Base-by-base conservation (phyloP, 805 yeast genomes). In the Teunomyces lycoperdinae region DNA sequence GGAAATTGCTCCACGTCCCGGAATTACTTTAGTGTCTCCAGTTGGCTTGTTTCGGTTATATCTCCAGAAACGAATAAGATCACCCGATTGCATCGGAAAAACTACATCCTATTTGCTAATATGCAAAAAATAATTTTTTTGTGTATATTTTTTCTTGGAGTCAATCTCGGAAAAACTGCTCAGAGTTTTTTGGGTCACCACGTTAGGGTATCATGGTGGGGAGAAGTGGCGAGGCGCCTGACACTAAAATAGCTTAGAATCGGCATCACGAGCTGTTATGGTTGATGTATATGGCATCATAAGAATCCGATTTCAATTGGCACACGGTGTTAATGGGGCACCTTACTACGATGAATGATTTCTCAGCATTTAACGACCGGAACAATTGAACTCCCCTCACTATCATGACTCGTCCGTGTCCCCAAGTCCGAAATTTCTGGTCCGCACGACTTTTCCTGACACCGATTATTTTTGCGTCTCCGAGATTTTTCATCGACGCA, bases 381-480 rank as follows among this genome's bases (percentile, higher is more conserved):
- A 32, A 32, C 9, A 32, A 32, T 16, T 32, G 7, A 13, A 11
- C 7, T n/a, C 8, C 34, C 13, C 17, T 14, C 34, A 13, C 17
- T 14, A 9, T 32, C 3, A n/a, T 32, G 17, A 31, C 33, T 11
- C 13, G 13, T 14, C 11, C 10, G 4, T 16, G 38, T 13, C 6
- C 20, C 39, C 39, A 38, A 38, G 30, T 38, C 41, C 41, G 41
- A 38, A 20, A 34, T 20, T 20, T 17, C 41, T 24, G 30, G 28
- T 26, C 41, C 29, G 30, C 41, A 38, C 41, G 41, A 38, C 41
- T 26, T 38, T 38, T 38, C 11, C 29, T 26, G 29, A 3, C n/a
- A 9, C 41, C 29, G 30, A 38, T 38, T 26, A 17, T 38, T 38
- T 38, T 38, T 38, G 41, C 41, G 41, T 38, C 41, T 26, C 41